phyloP scores from a whole-genome alignment of 176 grass and related monocot species.

The Phyllostachys edulis region DNA sequence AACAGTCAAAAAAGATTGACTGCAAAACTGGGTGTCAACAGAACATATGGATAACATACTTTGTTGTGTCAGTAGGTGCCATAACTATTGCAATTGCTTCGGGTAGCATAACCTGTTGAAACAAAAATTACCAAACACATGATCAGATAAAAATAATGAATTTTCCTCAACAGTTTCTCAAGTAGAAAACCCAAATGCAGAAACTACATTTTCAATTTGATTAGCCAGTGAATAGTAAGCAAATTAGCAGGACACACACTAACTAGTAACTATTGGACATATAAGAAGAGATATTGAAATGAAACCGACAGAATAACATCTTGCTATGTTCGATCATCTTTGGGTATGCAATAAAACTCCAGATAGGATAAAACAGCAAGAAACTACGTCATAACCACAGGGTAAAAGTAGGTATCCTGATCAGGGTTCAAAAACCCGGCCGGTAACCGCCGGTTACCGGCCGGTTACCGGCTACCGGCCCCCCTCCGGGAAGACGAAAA shows the following conservation, averaged over 20 bases:
- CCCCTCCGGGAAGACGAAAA: too few relatives aligned
- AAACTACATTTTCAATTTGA: slow-evolving; percentile 4
- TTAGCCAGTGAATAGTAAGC: neutral
- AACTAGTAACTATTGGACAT: neutral
- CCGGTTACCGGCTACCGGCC: too few relatives aligned
- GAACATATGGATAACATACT: slow-evolving; percentile 49
- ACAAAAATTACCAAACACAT: slow-evolving; percentile 19
- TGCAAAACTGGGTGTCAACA: slow-evolving; percentile 23
- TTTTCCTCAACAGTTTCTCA: slow-evolving; percentile 3
- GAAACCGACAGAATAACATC: neutral
- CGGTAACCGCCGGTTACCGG: too few relatives aligned
- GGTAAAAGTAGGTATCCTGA: neutral
- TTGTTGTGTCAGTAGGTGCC: slow-evolving; percentile 95
- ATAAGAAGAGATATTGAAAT: neutral
- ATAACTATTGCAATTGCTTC: slow-evolving; percentile 99
- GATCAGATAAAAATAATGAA: slow-evolving; percentile 4
- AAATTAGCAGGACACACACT: neutral
- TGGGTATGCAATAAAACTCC: slow-evolving; percentile 13
- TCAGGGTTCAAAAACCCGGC: too few relatives aligned
- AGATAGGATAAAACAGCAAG: neutral
- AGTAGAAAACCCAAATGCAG: slow-evolving; percentile 7
- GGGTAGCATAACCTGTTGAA: slow-evolving; percentile 90
- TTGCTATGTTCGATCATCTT: neutral
- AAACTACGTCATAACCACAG: neutral
- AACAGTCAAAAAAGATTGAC: neutral